Percentiles rank a stretch among this genome's conserved stretches.
These are phyloP conservation scores for Agaricus sinodeliciosus DNA, from an alignment of 768 basidiomycete genomes.

Conservation along the genomic window DNA sequence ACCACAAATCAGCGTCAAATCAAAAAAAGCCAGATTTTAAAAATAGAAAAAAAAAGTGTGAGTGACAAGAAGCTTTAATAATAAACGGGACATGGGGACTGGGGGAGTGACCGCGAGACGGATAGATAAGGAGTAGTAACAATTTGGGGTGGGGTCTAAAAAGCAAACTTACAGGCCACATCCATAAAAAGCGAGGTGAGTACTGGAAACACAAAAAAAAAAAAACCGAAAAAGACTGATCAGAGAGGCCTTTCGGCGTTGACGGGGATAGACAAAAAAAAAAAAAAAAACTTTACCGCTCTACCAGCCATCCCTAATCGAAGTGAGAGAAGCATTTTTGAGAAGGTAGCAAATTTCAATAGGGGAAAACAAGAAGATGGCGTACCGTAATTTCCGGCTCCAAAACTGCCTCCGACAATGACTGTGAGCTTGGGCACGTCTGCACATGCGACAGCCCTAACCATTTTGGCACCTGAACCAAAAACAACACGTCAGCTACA, in stretches of 20 bases:
- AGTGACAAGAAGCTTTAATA: background rate
- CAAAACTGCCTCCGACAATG: slow-evolving; percentile 88
- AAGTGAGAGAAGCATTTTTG: background rate
- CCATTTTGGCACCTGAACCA: slow-evolving; percentile 79
- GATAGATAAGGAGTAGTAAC: background rate
- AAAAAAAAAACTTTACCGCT: slow-evolving; percentile 45
- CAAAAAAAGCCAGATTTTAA: background rate
- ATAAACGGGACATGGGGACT: no score
- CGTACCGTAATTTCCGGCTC: slow-evolving; percentile 91
- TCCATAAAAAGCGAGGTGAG: slow-evolving; percentile 93
- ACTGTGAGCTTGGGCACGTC: slow-evolving; percentile 94
- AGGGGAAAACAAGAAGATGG: no score
- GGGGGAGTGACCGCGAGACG: background rate
- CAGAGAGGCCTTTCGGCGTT: background rate
- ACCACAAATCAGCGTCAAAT: background rate
- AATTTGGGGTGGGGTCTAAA: background rate
- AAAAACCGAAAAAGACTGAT: background rate
- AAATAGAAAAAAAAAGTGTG: background rate
- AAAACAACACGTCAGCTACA: background rate
- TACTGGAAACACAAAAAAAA: slow-evolving; percentile 41
- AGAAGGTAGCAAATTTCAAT: no score
- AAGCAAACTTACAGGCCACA: slow-evolving; percentile 79
- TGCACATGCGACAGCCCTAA: slow-evolving; percentile 88
- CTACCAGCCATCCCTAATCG: slow-evolving; percentile 82
- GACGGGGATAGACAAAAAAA: background rate